Evolutionary conservation across 2,329 filamentous ascomycete species (phyloP), one percentile per base, ranked within the genome.

Genomic region (Sporothrix brasiliensis): DNA sequence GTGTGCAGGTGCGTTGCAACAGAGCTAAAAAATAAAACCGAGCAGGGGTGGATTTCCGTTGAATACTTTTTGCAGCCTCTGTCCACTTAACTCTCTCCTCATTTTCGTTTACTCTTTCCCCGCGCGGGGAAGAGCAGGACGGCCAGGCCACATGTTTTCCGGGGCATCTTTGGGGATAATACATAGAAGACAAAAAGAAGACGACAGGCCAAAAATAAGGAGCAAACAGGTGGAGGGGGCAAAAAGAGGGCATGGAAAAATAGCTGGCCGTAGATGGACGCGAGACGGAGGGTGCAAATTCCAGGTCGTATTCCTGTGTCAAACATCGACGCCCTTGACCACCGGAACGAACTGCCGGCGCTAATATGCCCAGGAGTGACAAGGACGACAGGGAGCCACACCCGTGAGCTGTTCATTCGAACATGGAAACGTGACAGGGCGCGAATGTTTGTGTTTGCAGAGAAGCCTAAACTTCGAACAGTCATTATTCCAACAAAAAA

Each of bases 221-320:
- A 21, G 60, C 19, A 14, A 21, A 49, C 27, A 13, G 13, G 19
- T 2, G 14, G 16, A 27, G 16, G 9, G 14, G 60, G 14, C 27
- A 2, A 39, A 11, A 50, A 10, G 13, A 50, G 14, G 54, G 30
- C 24, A 44, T 24, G 58, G 58, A 27, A 21, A 19, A 63, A 63
- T 19, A 63, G 58, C 21, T 52, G 61, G 61, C 16, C n/a, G 16
- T 11, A 66, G 61, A 39, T 50, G 27, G 44, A 7, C 44, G 61
- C 61, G 61, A 66, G 61, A 66, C 21, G 63, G 63, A 53, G 21
- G 61, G 30, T 24, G 41, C 1, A 41, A 34, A 53, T 67, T 67
- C 63, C 60, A 30, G 24, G 41, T 21, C 19, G 19, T 3, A 61
- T 24, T 61, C 56, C n/a, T 11, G 19, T 11, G 34, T 19, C 10